Evolutionary conservation across 2,329 filamentous ascomycete species (phyloP).

Genomic region (Xylaria sp.): DNA sequence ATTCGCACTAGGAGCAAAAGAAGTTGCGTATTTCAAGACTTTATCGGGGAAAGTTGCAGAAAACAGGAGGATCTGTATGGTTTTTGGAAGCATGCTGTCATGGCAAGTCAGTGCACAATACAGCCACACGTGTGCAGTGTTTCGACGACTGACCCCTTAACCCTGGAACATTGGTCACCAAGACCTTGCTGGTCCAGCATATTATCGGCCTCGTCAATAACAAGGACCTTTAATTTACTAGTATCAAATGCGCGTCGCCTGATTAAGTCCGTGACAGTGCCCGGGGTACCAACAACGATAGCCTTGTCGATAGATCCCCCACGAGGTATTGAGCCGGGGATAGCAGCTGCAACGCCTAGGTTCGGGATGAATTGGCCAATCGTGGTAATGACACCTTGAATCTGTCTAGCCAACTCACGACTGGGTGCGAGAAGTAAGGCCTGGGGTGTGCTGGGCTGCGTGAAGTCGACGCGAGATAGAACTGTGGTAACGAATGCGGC

Average conservation of each 20-base stretch:
- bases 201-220: slow-evolving; percentile 97
- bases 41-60: slow-evolving; percentile 92
- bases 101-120: slow-evolving; percentile 48
- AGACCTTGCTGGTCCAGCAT: slow-evolving; percentile 97
- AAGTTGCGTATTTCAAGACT: slow-evolving; percentile 83
- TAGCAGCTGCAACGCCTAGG: slow-evolving; percentile 81
- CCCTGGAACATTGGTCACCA: slow-evolving; percentile 92
- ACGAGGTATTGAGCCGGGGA: slow-evolving; percentile 79
- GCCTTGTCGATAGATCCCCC: slow-evolving; percentile 77
- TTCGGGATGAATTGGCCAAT: slow-evolving; percentile 87
- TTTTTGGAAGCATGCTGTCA: slow-evolving; percentile 74
- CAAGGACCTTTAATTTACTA: slow-evolving; percentile 79
- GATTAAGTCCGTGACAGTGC: slow-evolving; percentile 90
- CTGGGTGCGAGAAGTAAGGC: slow-evolving; percentile 91
- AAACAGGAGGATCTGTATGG: slow-evolving; percentile 91
- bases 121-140: not conserved
- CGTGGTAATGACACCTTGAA: slow-evolving; percentile 81
- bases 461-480: slow-evolving; percentile 84
- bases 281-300: slow-evolving; percentile 91
- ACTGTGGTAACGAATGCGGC: slow-evolving; percentile 95
- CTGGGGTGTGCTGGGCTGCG: slow-evolving; percentile 76
- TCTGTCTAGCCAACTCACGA: slow-evolving; percentile 94
- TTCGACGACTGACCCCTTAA: slow-evolving; percentile 77
- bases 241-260: slow-evolving; percentile 79
- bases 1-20: slow-evolving; percentile 88